Percentiles rank a stretch among this genome's conserved stretches.
phyloP scores from a whole-genome alignment of 148 eudicot species.

The Vaccinium vitisidaea region DNA sequence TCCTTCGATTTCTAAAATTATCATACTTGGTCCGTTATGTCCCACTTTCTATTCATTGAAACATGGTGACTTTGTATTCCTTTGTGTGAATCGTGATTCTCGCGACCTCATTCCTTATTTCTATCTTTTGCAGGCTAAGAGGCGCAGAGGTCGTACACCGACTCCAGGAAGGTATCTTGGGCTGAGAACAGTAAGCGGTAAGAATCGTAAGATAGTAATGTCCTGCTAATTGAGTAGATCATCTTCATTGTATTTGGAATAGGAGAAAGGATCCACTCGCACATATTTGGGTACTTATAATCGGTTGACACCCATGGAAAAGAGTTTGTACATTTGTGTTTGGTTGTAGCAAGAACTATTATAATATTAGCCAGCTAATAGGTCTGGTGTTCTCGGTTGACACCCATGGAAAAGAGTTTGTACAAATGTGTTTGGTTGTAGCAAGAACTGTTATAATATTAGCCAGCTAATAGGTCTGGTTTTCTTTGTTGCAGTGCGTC shows the following conservation, averaged over 20 bases:
- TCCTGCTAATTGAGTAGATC: neutral
- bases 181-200: conserved; percentile 39
- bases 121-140: conserved; percentile 59
- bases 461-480: neutral
- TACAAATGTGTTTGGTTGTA: neutral
- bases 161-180: conserved; percentile 97
- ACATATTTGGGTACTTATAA: too few species aligned
- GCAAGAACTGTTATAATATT: neutral
- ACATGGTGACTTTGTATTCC: neutral
- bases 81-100: neutral
- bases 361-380: too few species aligned
- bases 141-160: conserved; percentile 90
- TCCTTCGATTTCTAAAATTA: neutral
- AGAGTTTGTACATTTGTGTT: too few species aligned
- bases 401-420: too few species aligned
- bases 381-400: too few species aligned
- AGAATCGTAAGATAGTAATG: conserved; percentile 33
- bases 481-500: conserved; percentile 37
- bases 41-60: neutral
- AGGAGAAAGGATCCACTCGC: too few species aligned
- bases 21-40: neutral
- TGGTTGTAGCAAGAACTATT: too few species aligned
- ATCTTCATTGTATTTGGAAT: neutral
- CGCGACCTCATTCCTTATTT: neutral
- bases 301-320: too few species aligned